Evolutionary conservation across 345 rosid species (phyloP).

Genomic region (Boechera retrofracta): DNA sequence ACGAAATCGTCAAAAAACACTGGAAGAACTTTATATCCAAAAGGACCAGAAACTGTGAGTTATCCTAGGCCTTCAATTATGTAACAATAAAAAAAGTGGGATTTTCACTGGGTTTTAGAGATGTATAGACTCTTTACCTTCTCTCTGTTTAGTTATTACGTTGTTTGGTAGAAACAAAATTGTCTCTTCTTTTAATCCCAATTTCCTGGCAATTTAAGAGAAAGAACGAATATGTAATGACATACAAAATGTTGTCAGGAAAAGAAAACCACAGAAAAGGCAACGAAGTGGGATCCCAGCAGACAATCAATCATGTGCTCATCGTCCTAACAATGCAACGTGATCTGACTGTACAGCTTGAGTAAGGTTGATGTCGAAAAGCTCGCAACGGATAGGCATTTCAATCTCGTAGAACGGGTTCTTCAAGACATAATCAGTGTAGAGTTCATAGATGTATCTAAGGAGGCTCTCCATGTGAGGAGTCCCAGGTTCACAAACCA

Average conservation of each 20-base stretch:
- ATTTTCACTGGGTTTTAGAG: not conserved
- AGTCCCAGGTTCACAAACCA: constrained; percentile 88
- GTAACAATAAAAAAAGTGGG: not conserved
- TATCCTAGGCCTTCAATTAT: constrained; percentile 65
- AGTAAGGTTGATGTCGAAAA: constrained; percentile 82
- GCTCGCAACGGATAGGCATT: constrained; percentile 99
- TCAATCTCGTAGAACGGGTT: constrained; percentile 99
- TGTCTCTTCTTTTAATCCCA: not conserved
- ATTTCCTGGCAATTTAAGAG: constrained; percentile 11
- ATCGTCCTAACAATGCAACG: constrained; percentile 67
- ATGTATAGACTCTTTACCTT: constrained; percentile 37
- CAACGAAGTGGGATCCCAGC: constrained; percentile 14
- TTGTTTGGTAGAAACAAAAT: constrained; percentile 26
- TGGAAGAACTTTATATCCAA: constrained; percentile 66
- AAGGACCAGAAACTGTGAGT: constrained; percentile 47
- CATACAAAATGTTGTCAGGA: constrained; percentile 16
- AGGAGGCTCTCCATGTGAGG: constrained; percentile 84
- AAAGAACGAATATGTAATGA: not conserved
- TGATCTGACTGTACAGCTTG: constrained; percentile 91
- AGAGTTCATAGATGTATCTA: constrained; percentile 78
- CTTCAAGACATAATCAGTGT: constrained; percentile 93
- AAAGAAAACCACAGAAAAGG: not conserved
- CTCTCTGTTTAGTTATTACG: constrained; percentile 22
- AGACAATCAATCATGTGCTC: constrained; percentile 25
- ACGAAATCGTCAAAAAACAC: constrained; percentile 58